Evolutionary conservation across 1,284 basidiomycete species (phyloP).

Genomic region (Ustilago loliicola): DNA sequence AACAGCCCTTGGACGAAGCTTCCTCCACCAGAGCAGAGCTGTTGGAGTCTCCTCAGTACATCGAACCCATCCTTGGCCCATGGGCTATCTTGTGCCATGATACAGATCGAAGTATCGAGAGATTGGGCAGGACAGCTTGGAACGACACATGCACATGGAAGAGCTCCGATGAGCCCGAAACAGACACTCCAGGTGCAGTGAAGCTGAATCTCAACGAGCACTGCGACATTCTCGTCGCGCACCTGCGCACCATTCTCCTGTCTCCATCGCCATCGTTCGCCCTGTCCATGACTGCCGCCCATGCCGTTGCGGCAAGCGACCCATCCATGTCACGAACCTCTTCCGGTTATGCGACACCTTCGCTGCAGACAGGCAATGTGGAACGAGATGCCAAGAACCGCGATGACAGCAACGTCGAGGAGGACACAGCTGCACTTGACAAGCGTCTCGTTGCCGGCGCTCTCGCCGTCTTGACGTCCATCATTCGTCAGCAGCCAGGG

Average conservation of each 20-base stretch:
- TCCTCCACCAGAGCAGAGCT: slow-evolving; percentile 75
- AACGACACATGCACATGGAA: slow-evolving; percentile 35
- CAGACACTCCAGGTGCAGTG: not conserved
- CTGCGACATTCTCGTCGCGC: slow-evolving; percentile 37
- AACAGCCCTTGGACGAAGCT: not conserved
- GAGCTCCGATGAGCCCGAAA: not conserved
- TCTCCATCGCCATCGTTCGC: slow-evolving; percentile 54
- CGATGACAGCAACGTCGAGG: slow-evolving; percentile 68
- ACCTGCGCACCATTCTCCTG: slow-evolving; percentile 50
- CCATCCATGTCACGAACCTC: slow-evolving; percentile 33
- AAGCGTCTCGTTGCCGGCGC: slow-evolving; percentile 65
- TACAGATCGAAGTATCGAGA: slow-evolving; percentile 77
- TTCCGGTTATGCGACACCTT: slow-evolving; percentile 38
- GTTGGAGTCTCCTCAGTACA: slow-evolving; percentile 77
- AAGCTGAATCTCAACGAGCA: slow-evolving; percentile 35
- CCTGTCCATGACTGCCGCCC: slow-evolving; percentile 50
- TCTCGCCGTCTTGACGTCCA: slow-evolving; percentile 52
- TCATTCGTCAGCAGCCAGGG: slow-evolving; percentile 27
- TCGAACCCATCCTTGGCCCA: slow-evolving; percentile 80
- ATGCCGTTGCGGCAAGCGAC: slow-evolving; percentile 35
- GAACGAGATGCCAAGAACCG: slow-evolving; percentile 67
- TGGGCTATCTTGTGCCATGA: slow-evolving; percentile 84
- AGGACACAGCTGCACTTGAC: slow-evolving; percentile 63
- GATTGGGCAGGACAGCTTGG: slow-evolving; percentile 76
- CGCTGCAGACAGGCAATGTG: slow-evolving; percentile 17